These are phyloP conservation scores for Niebla homalea DNA, from an alignment of 495 filamentous ascomycete species.

Conservation along the genomic window DNA sequence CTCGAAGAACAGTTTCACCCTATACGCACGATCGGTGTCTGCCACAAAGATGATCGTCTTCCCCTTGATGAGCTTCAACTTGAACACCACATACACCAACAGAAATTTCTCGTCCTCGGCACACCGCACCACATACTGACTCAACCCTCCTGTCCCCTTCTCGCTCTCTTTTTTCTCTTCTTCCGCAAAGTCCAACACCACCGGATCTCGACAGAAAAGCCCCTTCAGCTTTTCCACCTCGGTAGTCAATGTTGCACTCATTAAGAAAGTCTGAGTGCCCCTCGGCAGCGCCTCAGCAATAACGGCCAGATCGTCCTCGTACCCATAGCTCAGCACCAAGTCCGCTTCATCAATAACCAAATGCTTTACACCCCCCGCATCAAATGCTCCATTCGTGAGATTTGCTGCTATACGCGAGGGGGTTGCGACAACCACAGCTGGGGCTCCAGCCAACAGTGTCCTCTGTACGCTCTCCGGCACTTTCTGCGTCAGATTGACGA, in stretches of 20 bases:
- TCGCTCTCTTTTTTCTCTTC: conserved; percentile 43
- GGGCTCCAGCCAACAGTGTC: conserved; percentile 71
- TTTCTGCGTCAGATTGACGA: conserved; percentile 75
- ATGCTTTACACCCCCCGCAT: conserved; percentile 54
- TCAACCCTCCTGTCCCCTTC: conserved; percentile 57
- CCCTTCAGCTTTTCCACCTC: conserved; percentile 78
- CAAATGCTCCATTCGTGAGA: conserved; percentile 54
- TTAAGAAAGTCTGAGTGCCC: conserved; percentile 79
- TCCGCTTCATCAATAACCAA: conserved; percentile 95
- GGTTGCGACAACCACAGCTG: conserved; percentile 82
- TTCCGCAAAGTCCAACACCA: conserved; percentile 49
- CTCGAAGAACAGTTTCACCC: conserved; percentile 89
- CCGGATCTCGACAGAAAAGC: conserved; percentile 74
- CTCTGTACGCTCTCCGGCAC: conserved; percentile 76
- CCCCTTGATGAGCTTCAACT: conserved; percentile 85
- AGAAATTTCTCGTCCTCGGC: conserved; percentile 96
- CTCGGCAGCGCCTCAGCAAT: conserved; percentile 64
- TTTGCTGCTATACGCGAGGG: conserved; percentile 63
- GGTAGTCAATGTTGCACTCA: conserved; percentile 79
- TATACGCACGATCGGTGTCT: conserved; percentile 86
- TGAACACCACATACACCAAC: conserved; percentile 85
- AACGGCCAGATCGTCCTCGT: conserved; percentile 74
- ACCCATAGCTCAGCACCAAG: conserved; percentile 85
- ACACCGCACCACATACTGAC: conserved; percentile 79
- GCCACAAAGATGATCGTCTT: conserved; percentile 90